phyloP scores from a whole-genome alignment of 345 rosid species.

The Salix udensis region DNA sequence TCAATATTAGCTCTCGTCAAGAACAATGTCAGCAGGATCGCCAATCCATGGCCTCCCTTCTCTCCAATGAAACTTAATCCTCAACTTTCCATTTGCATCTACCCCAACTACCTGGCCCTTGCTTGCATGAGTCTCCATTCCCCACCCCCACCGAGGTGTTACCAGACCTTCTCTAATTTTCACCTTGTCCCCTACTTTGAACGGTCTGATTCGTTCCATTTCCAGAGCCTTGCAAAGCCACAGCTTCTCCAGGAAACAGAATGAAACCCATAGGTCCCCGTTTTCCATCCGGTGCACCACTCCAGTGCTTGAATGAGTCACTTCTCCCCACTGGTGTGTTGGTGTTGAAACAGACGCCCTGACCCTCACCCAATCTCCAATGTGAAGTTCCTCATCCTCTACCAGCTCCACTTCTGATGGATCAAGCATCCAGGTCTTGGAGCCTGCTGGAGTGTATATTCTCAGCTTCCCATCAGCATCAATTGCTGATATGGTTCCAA shows the following conservation, averaged over 20 bases:
- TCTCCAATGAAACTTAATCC: conserved; percentile 90
- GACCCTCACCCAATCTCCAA: conserved; percentile 92
- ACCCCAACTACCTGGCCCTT: conserved; percentile 88
- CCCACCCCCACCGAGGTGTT: conserved; percentile 97
- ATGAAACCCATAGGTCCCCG: conserved; percentile 74
- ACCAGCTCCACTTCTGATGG: conserved; percentile 83
- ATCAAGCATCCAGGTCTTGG: conserved; percentile 97
- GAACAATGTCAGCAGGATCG: conserved; percentile 87
- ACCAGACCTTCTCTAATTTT: conserved; percentile 70
- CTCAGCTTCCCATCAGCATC: conserved; percentile 95
- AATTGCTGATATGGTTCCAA: conserved; percentile 79
- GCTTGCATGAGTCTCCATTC: conserved; percentile 98
- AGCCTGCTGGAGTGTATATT: conserved; percentile 87
- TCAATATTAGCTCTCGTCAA: conserved; percentile 40
- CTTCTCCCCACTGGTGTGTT: conserved; percentile 94
- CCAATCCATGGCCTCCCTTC: conserved; percentile 97
- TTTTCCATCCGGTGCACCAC: conserved; percentile 83
- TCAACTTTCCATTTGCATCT: conserved; percentile 91
- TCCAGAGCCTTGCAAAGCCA: conserved; percentile 91
- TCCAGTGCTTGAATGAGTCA: conserved; percentile 79
- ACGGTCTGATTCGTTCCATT: conserved; percentile 74
- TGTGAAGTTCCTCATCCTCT: conserved; percentile 69
- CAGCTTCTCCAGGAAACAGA: conserved; percentile 82
- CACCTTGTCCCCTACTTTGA: conserved; percentile 69
- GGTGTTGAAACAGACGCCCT: conserved; percentile 63